Base-by-base conservation (phyloP, 176 grass and related monocot species). In the Neostapfia colusana region DNA sequence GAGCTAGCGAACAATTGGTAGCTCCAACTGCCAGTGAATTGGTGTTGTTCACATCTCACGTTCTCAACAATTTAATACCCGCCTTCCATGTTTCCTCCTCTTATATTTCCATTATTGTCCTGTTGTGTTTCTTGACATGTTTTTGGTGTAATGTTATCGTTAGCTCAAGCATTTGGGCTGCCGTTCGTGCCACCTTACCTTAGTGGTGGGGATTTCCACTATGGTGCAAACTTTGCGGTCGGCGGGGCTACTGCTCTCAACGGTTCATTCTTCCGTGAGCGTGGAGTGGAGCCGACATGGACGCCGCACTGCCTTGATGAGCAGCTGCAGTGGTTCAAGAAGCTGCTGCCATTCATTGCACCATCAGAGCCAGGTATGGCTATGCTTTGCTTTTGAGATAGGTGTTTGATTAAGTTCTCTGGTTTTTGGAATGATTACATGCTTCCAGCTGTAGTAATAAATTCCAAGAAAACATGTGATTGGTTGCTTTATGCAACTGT, bases 311-410 rank as follows among this genome's bases (percentile, higher is more conserved):
- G 87, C 46, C 86, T 99, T 68, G 55, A 83, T 4, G 71, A 81
- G 70, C 95, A 99, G 72, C 71, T 99, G 67, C 77, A 84, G 73
- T 92, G 85, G 95, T 95, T 99, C 87, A 92, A 92, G 77, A 81
- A 92, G 49, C 45, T 99, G 45, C 85, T 99, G 46, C 50, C 44
- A 44, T 45, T 82, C 72, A 26, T 82, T 78, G 49, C 83, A 59
- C 48, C 74, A 17, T 76, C 79, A 8, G 77, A 85, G 58, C 71
- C 76, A 27, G 82, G 87, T 88, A 59, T 74, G 12, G 48, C 13
- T 24, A 50, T 31, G 28, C 35, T 17, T 49, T n/a, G 13, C n/a
- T 27, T 53, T 68, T 12, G 23, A 62, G 17, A 18, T 50, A 43
- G 44, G 24, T 36, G 17, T 27, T 67, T 6, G 8, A 76, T 57